A percentile compares a stretch with the other conserved stretches of the same genome.
phyloP scores from a whole-genome alignment of 2,329 filamentous ascomycete genomes.

The Paecilomyces fulvus region DNA sequence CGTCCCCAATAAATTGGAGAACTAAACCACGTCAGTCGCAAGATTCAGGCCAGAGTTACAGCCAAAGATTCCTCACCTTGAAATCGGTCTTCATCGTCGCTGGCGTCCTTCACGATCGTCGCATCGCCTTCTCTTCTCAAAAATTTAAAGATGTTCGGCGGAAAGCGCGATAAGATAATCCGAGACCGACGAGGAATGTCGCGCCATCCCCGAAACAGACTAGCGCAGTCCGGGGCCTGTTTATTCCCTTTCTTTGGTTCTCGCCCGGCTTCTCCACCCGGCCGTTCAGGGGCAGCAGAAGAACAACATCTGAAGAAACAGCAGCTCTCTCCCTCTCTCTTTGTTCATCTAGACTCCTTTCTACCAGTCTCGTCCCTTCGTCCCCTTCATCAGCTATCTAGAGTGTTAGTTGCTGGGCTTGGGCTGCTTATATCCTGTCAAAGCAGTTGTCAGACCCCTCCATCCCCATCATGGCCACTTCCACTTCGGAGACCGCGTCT shows the following conservation, averaged over 20 bases:
- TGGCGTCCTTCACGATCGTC: constrained; percentile 2
- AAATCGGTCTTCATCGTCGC: constrained; percentile 94
- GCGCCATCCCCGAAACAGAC: constrained; percentile 14
- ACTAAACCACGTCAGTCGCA: constrained; percentile 46
- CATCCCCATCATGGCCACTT: constrained; percentile 42
- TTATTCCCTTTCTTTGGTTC: constrained; percentile 13
- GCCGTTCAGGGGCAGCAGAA: constrained; percentile 7
- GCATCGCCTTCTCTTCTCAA: constrained; percentile 5
- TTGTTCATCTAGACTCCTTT: background rate
- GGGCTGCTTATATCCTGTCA: constrained; percentile 1
- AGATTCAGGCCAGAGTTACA: background rate
- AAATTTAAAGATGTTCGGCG: constrained; percentile 8
- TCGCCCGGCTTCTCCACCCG: constrained; percentile 4
- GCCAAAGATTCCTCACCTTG: constrained; percentile 55
- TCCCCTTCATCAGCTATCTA: background rate
- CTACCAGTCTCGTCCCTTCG: background rate
- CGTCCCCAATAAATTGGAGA: constrained; percentile 95
- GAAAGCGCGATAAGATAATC: constrained; percentile 21
- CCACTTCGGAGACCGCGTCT: constrained; percentile 49
- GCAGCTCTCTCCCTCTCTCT: background rate
- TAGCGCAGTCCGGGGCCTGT: constrained; percentile 23
- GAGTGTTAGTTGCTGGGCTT: background rate
- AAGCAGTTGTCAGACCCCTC: constrained; percentile 10
- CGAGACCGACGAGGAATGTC: constrained; percentile 10
- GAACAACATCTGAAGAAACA: constrained; percentile 1